Base-by-base conservation (phyloP, 768 basidiomycete species). In the Boletus subcaerulescens region DNA sequence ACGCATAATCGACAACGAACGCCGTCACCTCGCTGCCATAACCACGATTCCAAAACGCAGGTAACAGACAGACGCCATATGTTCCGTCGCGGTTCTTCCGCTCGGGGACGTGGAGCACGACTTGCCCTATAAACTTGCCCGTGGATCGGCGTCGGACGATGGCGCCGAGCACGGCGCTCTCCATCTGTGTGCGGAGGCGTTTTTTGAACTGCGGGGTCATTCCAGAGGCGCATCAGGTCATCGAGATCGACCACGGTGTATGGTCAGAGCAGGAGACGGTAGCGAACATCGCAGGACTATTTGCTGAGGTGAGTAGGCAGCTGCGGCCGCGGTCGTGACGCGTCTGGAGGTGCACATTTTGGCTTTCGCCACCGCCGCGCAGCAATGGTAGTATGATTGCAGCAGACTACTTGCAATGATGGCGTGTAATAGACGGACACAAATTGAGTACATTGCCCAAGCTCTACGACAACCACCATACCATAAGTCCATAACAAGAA, bases 1-100 rank as follows among this genome's bases (percentile, higher is more conserved):
- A 80, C 22, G 68, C 67, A 52, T 77, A 66, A 31, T 77, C 74
- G 13, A 77, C 60, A 36, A 79, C 61, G 57, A 76, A 79, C 32
- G 59, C 60, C 46, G 73, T 72, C 44, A 70, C 70, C 48, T 79
- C 76, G 32, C 65, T 72, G 4, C 77, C 77, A 50, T 73, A 78
- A 1, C 78, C 78, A 17, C 68, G 65, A 13, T 66, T 61, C 74
- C 78, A 76, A 48, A 71, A 73, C 50, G 63, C 36, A 3, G 63
- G 62, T 11, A 43, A 46, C 17, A 76, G 58, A 40, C 67, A 69
- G 45, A 76, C 67, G 3, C 69, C 66, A 35, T 73, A 66, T 29
- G 58, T 56, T 48, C 71, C 72, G 50, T 73, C 65, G 56, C 69
- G 62, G 35, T 73, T 61, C 58, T 59, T 59, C 6, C 65, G 63